These are phyloP conservation scores for Salix exigua DNA, from an alignment of 345 rosid species.

Conservation along the genomic window DNA sequence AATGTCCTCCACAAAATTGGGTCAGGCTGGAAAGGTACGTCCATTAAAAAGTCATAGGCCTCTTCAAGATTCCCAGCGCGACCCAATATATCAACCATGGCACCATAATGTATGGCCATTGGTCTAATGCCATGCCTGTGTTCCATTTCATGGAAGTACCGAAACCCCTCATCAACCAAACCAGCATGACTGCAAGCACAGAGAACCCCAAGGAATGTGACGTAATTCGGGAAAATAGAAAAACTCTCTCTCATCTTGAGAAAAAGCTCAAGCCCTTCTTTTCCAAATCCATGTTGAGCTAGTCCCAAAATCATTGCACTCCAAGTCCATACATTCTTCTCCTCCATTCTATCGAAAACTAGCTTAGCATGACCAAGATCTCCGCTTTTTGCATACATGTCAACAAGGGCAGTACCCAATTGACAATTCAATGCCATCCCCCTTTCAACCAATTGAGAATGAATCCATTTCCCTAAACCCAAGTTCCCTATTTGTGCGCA, in stretches of 20 bases:
- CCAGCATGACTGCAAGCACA: constrained; percentile 81
- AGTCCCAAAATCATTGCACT: constrained; percentile 88
- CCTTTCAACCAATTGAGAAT: constrained; percentile 52
- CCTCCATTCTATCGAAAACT: constrained; percentile 49
- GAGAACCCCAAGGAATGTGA: constrained; percentile 83
- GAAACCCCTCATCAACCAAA: constrained; percentile 63
- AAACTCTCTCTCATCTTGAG: constrained; percentile 41
- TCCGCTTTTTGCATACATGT: constrained; percentile 78
- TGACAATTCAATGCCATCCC: constrained; percentile 52
- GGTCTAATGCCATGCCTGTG: constrained; percentile 61
- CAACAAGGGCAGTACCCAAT: constrained; percentile 78
- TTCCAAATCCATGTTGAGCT: constrained; percentile 70
- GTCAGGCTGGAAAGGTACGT: constrained; percentile 55
- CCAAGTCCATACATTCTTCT: constrained; percentile 85
- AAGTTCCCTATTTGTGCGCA: constrained; percentile 55
- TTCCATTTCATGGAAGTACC: constrained; percentile 64
- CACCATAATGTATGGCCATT: constrained; percentile 63
- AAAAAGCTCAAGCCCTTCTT: constrained; percentile 57
- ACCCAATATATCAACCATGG: constrained; percentile 68
- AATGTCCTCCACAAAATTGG: constrained; percentile 68
- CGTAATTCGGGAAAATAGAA: constrained; percentile 55
- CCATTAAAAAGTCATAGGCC: constrained; percentile 49
- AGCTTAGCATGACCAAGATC: constrained; percentile 42
- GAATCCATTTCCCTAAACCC: constrained; percentile 69
- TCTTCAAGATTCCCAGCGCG: constrained; percentile 71